A percentile compares a stretch with the other conserved stretches of the same genome.
Conservation (phyloP, 2,329 filamentous ascomycete species). For the Penicillium palitans region DNA sequence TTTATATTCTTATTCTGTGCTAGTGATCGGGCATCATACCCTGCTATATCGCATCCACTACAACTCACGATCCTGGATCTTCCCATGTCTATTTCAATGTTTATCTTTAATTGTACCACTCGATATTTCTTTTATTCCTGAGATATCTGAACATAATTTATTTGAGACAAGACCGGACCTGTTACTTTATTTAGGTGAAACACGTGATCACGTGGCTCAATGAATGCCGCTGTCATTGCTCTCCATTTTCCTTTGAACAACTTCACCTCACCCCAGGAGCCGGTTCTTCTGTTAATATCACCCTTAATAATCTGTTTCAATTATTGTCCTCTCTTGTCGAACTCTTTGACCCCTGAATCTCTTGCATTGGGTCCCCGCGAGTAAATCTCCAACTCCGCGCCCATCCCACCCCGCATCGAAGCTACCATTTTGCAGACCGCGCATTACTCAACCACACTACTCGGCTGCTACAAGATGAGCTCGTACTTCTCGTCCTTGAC, state of each 20-base stretch:
- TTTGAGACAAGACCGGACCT: neutral
- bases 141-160: neutral
- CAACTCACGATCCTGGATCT: conserved; percentile 18
- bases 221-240: neutral
- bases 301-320: conserved; percentile 4
- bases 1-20: conserved; percentile 18
- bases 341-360: neutral
- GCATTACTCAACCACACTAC: conserved; percentile 3
- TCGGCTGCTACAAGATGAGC: conserved; percentile 58
- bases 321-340: neutral
- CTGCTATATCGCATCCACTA: conserved; percentile 34
- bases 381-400: conserved; percentile 22
- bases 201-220: conserved; percentile 20
- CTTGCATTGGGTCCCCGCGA: conserved; percentile 9
- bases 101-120: neutral
- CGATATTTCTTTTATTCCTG: neutral
- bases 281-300: conserved; percentile 21
- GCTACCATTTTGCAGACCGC: conserved; percentile 13
- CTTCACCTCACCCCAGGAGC: conserved; percentile 17
- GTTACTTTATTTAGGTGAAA: conserved; percentile 1
- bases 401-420: conserved; percentile 23
- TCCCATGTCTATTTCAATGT: conserved; percentile 2
- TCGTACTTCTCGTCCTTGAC: conserved; percentile 75
- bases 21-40: conserved; percentile 39
- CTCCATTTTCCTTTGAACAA: conserved; percentile 7